Evolutionary conservation across 1,139 yeast species (phyloP).

Genomic region (Taiozyma sp.): DNA sequence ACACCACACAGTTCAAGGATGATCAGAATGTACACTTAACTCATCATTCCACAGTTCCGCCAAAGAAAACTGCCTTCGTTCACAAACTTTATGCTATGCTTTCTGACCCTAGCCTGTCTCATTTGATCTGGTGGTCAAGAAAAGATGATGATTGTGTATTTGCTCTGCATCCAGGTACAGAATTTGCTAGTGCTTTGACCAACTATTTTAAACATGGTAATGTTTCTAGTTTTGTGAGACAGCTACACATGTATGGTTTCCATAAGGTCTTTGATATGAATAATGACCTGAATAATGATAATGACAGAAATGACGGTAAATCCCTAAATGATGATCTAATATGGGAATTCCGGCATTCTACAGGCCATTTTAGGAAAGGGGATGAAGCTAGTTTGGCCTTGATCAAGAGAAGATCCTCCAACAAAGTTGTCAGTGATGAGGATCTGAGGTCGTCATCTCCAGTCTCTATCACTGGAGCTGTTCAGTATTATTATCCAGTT

Average conservation of each 20-base stretch:
- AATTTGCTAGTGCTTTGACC: slow-evolving; percentile 57
- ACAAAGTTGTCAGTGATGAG: slow-evolving; percentile 23
- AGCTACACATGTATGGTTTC: slow-evolving; percentile 74
- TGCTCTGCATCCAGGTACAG: slow-evolving; percentile 63
- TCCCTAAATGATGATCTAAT: slow-evolving; percentile 27
- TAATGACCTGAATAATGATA: background rate
- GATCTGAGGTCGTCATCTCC: slow-evolving; percentile 14
- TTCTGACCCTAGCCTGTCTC: slow-evolving; percentile 43
- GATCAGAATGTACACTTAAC: background rate
- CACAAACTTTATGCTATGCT: slow-evolving; percentile 60
- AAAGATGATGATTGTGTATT: slow-evolving; percentile 54
- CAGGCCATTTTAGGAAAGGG: slow-evolving; percentile 72
- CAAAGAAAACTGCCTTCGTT: slow-evolving; percentile 59
- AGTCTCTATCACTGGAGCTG: slow-evolving; percentile 1
- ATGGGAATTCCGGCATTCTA: slow-evolving; percentile 90
- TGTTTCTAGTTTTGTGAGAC: slow-evolving; percentile 68
- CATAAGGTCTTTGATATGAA: slow-evolving; percentile 50
- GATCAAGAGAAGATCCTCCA: slow-evolving; percentile 57
- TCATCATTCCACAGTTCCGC: slow-evolving; percentile 2
- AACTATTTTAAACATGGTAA: slow-evolving; percentile 77
- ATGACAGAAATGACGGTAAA: slow-evolving; percentile 15
- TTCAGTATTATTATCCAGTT: slow-evolving; percentile 5
- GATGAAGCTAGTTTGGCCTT: slow-evolving; percentile 60
- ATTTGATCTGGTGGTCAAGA: slow-evolving; percentile 78
- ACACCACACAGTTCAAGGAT: background rate